A percentile compares a stretch with the other conserved stretches of the same genome.
Evolutionary conservation across 129 eudicot species (phyloP).

Genomic region (Saposhnikovia divaricata): DNA sequence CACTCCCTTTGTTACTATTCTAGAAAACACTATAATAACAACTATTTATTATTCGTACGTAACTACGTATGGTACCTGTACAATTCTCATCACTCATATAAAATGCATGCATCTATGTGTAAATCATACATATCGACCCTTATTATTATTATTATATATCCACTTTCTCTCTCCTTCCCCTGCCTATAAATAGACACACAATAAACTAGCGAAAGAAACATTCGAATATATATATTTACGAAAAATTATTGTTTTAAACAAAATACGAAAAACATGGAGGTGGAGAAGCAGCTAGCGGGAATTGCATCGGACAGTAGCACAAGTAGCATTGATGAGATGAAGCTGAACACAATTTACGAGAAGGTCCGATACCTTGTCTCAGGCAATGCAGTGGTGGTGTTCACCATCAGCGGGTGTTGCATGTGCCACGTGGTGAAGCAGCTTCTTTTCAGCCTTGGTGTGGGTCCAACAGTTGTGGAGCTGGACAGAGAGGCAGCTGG

Average conservation of each 20-base stretch:
- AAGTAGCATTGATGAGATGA: constrained; percentile 1
- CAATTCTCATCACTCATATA: background rate
- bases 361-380: constrained; percentile 48
- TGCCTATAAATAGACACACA: background rate
- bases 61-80: background rate
- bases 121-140: background rate
- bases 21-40: background rate
- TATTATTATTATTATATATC: background rate
- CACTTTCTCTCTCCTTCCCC: background rate
- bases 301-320: constrained; percentile 24
- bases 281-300: constrained; percentile 29
- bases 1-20: background rate
- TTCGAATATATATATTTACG: background rate
- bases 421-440: constrained; percentile 96
- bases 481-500: constrained; percentile 50
- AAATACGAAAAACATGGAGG: constrained; percentile 27
- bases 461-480: constrained; percentile 72
- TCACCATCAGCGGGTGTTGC: constrained; percentile 68
- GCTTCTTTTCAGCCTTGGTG: constrained; percentile 78
- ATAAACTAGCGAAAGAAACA: background rate
- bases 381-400: constrained; percentile 82
- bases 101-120: background rate
- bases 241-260: too few species aligned
- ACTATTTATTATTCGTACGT: background rate
- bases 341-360: constrained; percentile 41